Evolutionary conservation across 1,139 yeast species (phyloP).

Genomic region (Blastobotrys raffinosifermentans): DNA sequence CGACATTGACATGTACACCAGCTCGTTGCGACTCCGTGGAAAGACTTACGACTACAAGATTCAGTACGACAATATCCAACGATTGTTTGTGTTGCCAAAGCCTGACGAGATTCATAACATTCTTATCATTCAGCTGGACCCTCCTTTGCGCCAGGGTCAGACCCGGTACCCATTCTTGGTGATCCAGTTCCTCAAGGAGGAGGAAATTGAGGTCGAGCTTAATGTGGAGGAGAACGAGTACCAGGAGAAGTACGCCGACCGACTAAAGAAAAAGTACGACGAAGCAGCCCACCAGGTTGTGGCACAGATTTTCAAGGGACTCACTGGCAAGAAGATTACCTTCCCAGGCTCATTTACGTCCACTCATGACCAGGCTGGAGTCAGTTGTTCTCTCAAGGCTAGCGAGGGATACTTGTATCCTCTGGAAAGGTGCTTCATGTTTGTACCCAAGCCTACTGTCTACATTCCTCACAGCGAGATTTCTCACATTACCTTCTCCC

Average conservation of each 20-base stretch:
- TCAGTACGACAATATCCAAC: slow-evolving; percentile 83
- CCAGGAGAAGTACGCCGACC: slow-evolving; percentile 67
- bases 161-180: slow-evolving; percentile 92
- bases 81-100: slow-evolving; percentile 86
- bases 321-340: slow-evolving; percentile 78
- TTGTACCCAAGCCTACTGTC: slow-evolving; percentile 90
- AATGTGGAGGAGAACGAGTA: slow-evolving; percentile 81
- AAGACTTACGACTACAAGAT: slow-evolving; percentile 96
- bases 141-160: slow-evolving; percentile 92
- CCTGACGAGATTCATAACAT: slow-evolving; percentile 91
- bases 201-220: slow-evolving; percentile 85
- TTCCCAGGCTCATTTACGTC: slow-evolving; percentile 84
- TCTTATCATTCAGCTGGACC: slow-evolving; percentile 85
- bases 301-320: slow-evolving; percentile 83
- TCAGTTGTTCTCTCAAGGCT: slow-evolving; percentile 88
- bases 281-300: slow-evolving; percentile 80
- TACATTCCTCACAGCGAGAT: slow-evolving; percentile 86
- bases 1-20: slow-evolving; percentile 90
- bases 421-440: slow-evolving; percentile 81
- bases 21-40: slow-evolving; percentile 87
- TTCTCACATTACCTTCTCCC: slow-evolving; percentile 69
- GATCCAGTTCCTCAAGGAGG: slow-evolving; percentile 82
- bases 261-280: slow-evolving; percentile 70
- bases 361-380: slow-evolving; percentile 62
- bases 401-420: slow-evolving; percentile 92